These are phyloP conservation scores for Diphasiastrum complanatum DNA, from an alignment of 83 land plant genomes.

Conservation along the genomic window DNA sequence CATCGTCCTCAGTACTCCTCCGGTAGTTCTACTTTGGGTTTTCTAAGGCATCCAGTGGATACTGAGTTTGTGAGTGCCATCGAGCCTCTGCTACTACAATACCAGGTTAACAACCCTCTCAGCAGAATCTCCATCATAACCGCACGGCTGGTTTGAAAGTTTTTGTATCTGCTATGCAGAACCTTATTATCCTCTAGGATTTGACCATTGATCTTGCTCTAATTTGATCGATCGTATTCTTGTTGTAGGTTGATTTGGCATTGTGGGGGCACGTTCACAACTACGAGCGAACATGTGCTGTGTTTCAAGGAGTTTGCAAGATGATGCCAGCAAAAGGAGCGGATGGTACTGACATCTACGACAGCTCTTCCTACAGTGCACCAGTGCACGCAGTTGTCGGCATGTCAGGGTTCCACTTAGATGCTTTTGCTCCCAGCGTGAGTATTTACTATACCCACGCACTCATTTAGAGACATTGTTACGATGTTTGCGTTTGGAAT, in stretches of 20 bases:
- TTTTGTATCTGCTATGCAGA: not conserved
- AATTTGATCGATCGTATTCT: too few relatives aligned
- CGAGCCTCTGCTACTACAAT: not conserved
- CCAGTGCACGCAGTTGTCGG: constrained; percentile 12
- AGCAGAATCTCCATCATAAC: too few relatives aligned
- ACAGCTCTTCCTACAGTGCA: not conserved
- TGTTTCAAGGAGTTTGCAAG: not conserved
- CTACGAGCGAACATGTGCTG: constrained; percentile 12
- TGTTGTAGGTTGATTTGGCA: constrained; percentile 3
- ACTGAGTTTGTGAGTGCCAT: not conserved
- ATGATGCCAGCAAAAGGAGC: not conserved
- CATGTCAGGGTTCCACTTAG: constrained; percentile 9
- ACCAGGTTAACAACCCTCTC: too few relatives aligned
- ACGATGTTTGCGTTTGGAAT: too few relatives aligned
- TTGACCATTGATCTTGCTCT: constrained; percentile 2
- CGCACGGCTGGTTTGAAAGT: too few relatives aligned
- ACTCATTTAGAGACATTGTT: too few relatives aligned
- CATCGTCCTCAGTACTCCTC: not conserved
- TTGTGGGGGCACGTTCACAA: too few relatives aligned
- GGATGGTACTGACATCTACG: constrained; percentile 2
- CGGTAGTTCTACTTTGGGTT: too few relatives aligned
- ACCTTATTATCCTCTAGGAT: not conserved
- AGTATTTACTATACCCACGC: too few relatives aligned
- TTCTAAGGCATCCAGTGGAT: too few relatives aligned
- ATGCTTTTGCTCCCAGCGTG: constrained; percentile 4